Conservation (phyloP, 495 filamentous ascomycete species). For the Parathielavia hyrcaniae region DNA sequence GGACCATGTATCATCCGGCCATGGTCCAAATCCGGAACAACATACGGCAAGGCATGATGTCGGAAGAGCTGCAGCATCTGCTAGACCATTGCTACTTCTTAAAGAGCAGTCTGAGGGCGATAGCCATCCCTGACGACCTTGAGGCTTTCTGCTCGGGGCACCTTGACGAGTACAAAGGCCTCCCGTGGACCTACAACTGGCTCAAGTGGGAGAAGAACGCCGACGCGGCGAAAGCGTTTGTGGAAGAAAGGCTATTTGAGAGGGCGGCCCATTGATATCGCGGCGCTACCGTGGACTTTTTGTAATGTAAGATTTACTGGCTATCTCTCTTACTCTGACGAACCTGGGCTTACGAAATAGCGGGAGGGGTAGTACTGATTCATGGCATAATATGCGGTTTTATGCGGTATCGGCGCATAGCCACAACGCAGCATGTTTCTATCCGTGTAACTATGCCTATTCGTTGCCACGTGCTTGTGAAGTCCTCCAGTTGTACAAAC, state of each 20-base stretch:
- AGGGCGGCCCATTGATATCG: neutral
- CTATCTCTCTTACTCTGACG: too few relatives aligned
- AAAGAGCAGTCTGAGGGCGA: neutral
- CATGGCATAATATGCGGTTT: too few relatives aligned
- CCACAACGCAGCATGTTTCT: too few relatives aligned
- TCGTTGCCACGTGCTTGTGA: too few relatives aligned
- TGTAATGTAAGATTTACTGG: too few relatives aligned
- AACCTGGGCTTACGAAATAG: too few relatives aligned
- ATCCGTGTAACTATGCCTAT: too few relatives aligned
- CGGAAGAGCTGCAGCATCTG: constrained; percentile 2
- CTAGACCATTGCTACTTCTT: constrained; percentile 1
- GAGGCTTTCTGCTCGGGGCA: constrained; percentile 1
- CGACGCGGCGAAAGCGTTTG: neutral
- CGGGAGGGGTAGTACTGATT: too few relatives aligned
- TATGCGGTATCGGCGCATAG: too few relatives aligned
- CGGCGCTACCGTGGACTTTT: too few relatives aligned
- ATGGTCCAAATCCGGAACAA: constrained; percentile 1
- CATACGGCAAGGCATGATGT: neutral
- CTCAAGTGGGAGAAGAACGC: constrained; percentile 6
- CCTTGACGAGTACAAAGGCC: neutral
- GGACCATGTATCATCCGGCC: constrained; percentile 15
- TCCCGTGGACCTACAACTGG: constrained; percentile 3
- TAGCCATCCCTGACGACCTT: neutral
- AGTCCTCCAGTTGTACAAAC: too few relatives aligned
- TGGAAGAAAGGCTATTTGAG: constrained; percentile 16